Evolutionary conservation across 345 rosid genomes (phyloP), one percentile per base, ranked within the genome.

Genomic region (Hypericum perforatum): DNA sequence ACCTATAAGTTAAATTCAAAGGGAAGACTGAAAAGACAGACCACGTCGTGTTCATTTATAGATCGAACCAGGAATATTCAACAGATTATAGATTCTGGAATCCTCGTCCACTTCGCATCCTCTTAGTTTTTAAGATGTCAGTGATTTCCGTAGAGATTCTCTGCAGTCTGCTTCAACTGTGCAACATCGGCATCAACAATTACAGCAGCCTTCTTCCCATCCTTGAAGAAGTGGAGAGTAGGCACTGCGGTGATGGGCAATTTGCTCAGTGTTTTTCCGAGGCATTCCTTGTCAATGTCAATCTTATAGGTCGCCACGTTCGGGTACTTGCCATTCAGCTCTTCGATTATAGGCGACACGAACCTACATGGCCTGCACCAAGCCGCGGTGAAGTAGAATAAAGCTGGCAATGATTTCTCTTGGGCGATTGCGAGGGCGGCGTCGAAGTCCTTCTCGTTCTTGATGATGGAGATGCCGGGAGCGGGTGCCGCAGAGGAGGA

Each of bases 281-380:
- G 71, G 53, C 61, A 75, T 7, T 73, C 95, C 94, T 76, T 72
- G 44, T 86, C 95, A 60, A 84, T 90, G 70, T 90, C 96, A 13
- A 86, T 61, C 72, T 84, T 90, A 64, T 78, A 84, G 0, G 73
- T 75, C 10, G 79, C 79, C 47, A 84, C 82, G 47, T 74, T 63
- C 6, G 94, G 85, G 61, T 79, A 73, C 41, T 83, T 66, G 61
- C 70, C 52, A 65, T 82, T 78, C 62, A 82, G 64, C 61, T 81
- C 82, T 41, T 11, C 70, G 36, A 86, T 62, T 39, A 75, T 64
- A 32, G 89, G 97, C 45, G 85, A 67, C 39, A 90, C 72, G 14
- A 84, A 62, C 75, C 65, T 75, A 86, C 97, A 86, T 49, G 95
- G 97, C 11, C 81, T 85, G 48, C 87, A 90, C 96, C 97, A 86